Evolutionary conservation across 1,284 basidiomycete species (phyloP).

Genomic region (Melanopsichium pennsylvanicum): DNA sequence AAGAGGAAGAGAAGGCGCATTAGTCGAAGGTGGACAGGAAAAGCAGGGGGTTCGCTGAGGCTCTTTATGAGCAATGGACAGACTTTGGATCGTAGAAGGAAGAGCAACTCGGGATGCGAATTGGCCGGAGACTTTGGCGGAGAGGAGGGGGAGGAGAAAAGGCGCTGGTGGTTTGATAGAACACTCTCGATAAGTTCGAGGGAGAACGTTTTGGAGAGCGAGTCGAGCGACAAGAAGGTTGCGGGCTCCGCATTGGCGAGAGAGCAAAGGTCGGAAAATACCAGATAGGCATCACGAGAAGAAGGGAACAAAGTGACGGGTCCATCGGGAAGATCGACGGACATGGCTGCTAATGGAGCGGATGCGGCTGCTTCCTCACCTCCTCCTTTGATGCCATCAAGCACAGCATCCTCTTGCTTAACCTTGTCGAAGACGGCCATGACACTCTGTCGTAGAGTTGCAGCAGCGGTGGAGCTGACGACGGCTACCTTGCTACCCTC

Average conservation of each 20-base stretch:
- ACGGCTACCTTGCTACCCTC: conserved; percentile 88
- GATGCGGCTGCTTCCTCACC: conserved; percentile 59
- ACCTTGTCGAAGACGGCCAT: conserved; percentile 99
- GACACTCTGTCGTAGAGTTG: conserved; percentile 91
- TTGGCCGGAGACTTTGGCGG: conserved; percentile 2
- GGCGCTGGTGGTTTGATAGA: conserved; percentile 87
- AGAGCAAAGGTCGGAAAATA: conserved; percentile 59
- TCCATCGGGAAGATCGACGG: conserved; percentile 52
- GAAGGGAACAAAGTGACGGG: conserved; percentile 74
- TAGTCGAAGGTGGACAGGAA: conserved; percentile 86
- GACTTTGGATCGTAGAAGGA: conserved; percentile 84
- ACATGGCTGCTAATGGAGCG: conserved; percentile 59
- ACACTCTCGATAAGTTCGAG: conserved; percentile 96
- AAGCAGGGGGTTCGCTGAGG: conserved; percentile 75
- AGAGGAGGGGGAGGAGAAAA: conserved; percentile 70
- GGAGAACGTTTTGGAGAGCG: conserved; percentile 89
- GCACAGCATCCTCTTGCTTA: conserved; percentile 74
- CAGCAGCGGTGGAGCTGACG: conserved; percentile 95
- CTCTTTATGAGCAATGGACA: conserved; percentile 87
- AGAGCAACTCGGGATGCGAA: conserved; percentile 78
- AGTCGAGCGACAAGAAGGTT: conserved; percentile 82
- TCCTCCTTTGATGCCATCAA: conserved; percentile 56
- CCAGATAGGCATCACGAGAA: conserved; percentile 84
- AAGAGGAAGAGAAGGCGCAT: conserved; percentile 91
- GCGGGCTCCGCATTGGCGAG: conserved; percentile 72